Evolutionary conservation across 345 rosid genomes (phyloP), one percentile per base, ranked within the genome.

Genomic region (Salix caprea): DNA sequence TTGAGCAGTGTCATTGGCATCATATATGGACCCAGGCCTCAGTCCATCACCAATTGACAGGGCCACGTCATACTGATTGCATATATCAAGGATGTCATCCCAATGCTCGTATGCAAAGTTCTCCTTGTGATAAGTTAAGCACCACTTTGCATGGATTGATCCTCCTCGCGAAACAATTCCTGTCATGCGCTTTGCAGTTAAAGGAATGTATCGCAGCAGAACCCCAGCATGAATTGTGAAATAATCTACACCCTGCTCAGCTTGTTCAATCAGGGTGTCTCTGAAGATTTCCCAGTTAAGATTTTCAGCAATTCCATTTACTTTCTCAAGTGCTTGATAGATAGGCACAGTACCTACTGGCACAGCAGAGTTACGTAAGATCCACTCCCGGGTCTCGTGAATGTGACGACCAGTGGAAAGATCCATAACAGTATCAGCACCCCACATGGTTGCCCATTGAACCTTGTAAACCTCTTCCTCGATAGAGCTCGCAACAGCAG

Each of bases 361-460:
- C 48, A 94, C 97, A 73, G 97, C 89, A 65, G 99, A 96, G 82
- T 96, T 96, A 23, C 98, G 88, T 14, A 96, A 77, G 75, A 96
- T 91, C 99, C 97, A 94, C 72, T 94, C 99, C 15, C 97, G 95
- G 19, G 99, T 94, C 88, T 94, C 99, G 32, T 96, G 99, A 72
- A 96, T 96, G 85, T 96, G 98, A 76, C 95, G 95, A 23, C 98
- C 99, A 12, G 97, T 96, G 7, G 99, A 96, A 69, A 96, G 94
- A 80, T 96, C 99, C 99, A 96, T 96, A 76, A 96, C 92, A 26
- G 98, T 96, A 78, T 94, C 98, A 16, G 96, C 98, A 84, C 99
- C 97, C 97, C 99, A 94, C 97, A 92, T 92, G 21, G 97, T 96
- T 40, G 99, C 99, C 99, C 99, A 96, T n/a, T 91, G 98, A 80